These are phyloP conservation scores for Cymodocea nodosa DNA, from an alignment of 116 monocot species.

Conservation along the genomic window DNA sequence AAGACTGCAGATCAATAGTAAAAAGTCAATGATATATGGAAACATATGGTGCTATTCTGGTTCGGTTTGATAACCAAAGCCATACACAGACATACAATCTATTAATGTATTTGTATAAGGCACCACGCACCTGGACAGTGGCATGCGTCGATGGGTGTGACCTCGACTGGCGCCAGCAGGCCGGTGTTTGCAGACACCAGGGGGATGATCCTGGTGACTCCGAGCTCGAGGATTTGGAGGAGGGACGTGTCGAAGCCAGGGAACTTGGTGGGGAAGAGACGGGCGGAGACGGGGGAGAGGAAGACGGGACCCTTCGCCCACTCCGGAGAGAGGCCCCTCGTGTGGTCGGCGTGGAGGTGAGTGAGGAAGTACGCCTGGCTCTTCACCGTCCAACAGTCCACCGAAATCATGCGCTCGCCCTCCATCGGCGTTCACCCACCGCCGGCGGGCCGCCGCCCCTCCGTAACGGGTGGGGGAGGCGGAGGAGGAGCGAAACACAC, in stretches of 20 bases:
- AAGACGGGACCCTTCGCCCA: constrained; percentile 66
- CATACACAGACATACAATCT: no score
- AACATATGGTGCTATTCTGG: neutral
- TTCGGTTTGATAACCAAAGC: no score
- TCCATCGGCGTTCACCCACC: neutral
- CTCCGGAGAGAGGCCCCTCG: constrained; percentile 39
- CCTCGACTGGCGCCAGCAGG: constrained; percentile 17
- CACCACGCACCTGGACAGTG: constrained; percentile 77
- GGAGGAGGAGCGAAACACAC: no score
- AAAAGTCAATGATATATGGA: neutral
- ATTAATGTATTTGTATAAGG: no score
- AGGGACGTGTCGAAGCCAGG: constrained; percentile 49
- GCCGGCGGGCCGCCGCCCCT: neutral
- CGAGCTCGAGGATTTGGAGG: constrained; percentile 35
- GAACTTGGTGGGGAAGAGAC: constrained; percentile 40
- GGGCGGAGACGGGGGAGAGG: constrained; percentile 59
- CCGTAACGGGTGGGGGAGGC: no score
- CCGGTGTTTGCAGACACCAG: constrained; percentile 28
- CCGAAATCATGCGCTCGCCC: constrained; percentile 44
- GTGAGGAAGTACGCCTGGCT: constrained; percentile 88
- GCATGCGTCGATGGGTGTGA: constrained; percentile 55
- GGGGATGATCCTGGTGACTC: constrained; percentile 17
- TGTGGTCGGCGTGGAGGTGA: constrained; percentile 88
- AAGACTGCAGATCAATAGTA: neutral
- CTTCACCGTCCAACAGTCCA: constrained; percentile 48